Evolutionary conservation across 2,329 filamentous ascomycete species (phyloP).

Genomic region (Xylaria sp.): DNA sequence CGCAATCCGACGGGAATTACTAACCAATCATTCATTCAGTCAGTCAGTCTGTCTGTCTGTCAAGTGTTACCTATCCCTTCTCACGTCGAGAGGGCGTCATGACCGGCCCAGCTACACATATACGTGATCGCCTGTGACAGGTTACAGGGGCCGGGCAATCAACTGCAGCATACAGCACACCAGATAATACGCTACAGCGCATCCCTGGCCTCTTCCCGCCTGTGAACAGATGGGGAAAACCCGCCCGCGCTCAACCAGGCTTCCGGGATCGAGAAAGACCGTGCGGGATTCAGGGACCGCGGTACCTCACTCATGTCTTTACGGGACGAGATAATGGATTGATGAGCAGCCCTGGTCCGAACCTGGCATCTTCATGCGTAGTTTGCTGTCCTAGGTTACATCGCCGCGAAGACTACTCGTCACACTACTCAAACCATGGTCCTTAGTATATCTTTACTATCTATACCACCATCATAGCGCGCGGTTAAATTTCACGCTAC

Average conservation of each 20-base stretch:
- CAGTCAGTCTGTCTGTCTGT: background rate
- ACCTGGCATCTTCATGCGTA: constrained; percentile 9
- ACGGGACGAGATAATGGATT: constrained; percentile 11
- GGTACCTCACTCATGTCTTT: background rate
- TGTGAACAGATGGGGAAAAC: constrained; percentile 36
- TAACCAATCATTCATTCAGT: constrained; percentile 14
- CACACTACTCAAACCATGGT: background rate
- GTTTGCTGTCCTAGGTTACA: constrained; percentile 12
- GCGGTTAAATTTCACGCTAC: background rate
- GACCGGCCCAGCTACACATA: constrained; percentile 7
- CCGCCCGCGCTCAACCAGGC: constrained; percentile 27
- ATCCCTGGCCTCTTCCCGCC: constrained; percentile 23
- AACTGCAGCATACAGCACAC: background rate
- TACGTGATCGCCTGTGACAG: constrained; percentile 10
- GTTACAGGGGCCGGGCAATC: background rate
- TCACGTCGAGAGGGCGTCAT: background rate
- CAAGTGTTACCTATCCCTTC: constrained; percentile 12
- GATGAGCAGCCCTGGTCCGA: constrained; percentile 16
- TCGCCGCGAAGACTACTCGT: constrained; percentile 16
- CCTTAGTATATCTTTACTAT: background rate
- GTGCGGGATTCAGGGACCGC: constrained; percentile 23
- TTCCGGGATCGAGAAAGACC: constrained; percentile 33
- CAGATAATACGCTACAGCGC: background rate
- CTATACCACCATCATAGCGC: background rate
- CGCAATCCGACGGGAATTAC: background rate